These are phyloP conservation scores for Dothideomycetes sp. DNA, from an alignment of 2,329 filamentous ascomycete genomes.

Conservation along the genomic window DNA sequence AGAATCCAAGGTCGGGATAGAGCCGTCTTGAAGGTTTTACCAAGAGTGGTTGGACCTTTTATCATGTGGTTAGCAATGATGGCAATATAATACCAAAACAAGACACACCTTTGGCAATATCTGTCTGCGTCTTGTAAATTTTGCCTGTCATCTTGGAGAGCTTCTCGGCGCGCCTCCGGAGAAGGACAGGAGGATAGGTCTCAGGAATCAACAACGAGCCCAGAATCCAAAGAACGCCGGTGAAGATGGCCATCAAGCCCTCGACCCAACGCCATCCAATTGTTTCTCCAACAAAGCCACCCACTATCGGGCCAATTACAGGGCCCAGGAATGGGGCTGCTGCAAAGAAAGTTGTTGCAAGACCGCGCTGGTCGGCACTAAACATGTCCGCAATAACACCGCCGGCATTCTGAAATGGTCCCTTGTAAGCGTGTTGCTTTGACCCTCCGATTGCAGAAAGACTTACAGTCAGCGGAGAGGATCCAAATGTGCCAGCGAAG, in stretches of 20 bases:
- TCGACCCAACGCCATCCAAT: conserved; percentile 60
- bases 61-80: conserved; percentile 50
- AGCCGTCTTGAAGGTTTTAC: conserved; percentile 40
- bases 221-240: conserved; percentile 47
- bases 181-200: conserved; percentile 48
- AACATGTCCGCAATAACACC: conserved; percentile 40
- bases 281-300: conserved; percentile 52
- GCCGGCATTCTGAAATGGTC: conserved; percentile 24
- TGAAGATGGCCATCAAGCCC: conserved; percentile 52
- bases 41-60: conserved; percentile 13
- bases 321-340: conserved; percentile 60
- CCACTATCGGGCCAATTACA: conserved; percentile 58
- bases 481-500: conserved; percentile 33
- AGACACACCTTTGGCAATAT: conserved; percentile 16
- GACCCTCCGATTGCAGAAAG: neutral
- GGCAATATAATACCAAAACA: conserved; percentile 34
- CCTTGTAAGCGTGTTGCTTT: neutral
- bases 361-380: conserved; percentile 26
- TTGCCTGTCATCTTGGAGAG: conserved; percentile 43
- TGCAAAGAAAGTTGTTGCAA: conserved; percentile 53
- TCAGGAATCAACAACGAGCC: conserved; percentile 44
- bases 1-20: conserved; percentile 57
- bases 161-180: conserved; percentile 40
- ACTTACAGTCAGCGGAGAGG: conserved; percentile 25
- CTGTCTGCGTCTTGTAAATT: conserved; percentile 40